A percentile compares a stretch with the other conserved stretches of the same genome.
phyloP scores from a whole-genome alignment of 768 basidiomycete species.

The Cystobasidium ongulense region DNA sequence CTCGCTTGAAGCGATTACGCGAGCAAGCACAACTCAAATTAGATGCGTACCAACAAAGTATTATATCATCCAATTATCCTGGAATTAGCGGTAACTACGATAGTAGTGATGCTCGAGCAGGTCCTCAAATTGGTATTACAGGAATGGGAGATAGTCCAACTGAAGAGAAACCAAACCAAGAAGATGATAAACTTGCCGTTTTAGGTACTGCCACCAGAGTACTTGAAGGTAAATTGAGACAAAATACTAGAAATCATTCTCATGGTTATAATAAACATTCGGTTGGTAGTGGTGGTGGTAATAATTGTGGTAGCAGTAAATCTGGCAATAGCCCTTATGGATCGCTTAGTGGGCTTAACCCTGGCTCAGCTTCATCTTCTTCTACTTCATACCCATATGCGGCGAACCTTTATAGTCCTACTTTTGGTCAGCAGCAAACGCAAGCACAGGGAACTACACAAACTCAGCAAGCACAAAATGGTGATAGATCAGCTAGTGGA shows the following conservation, averaged over 20 bases:
- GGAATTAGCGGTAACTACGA: not conserved
- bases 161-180: not conserved
- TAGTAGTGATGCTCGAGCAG: not conserved
- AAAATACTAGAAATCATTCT: not conserved
- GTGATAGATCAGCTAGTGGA: not conserved
- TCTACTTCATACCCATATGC: not conserved
- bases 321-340: not conserved
- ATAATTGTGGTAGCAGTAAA: not conserved
- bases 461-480: not conserved
- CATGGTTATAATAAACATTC: not conserved
- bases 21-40: constrained; percentile 26
- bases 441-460: not conserved
- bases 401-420: not conserved
- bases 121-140: not conserved
- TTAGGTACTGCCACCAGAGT: constrained; percentile 20
- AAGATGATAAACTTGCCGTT: constrained; percentile 22
- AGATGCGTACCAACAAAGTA: constrained; percentile 8
- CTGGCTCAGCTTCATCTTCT: too few species aligned
- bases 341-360: not conserved
- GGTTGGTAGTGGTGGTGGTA: not conserved
- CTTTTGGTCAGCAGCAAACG: not conserved
- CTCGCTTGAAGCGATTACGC: constrained; percentile 12
- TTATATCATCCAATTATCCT: not conserved
- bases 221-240: constrained; percentile 16
- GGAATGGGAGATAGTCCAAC: constrained; percentile 2